These are phyloP conservation scores for Liriodendron chinense DNA, from an alignment of 164 flowering plant genomes.

Conservation along the genomic window DNA sequence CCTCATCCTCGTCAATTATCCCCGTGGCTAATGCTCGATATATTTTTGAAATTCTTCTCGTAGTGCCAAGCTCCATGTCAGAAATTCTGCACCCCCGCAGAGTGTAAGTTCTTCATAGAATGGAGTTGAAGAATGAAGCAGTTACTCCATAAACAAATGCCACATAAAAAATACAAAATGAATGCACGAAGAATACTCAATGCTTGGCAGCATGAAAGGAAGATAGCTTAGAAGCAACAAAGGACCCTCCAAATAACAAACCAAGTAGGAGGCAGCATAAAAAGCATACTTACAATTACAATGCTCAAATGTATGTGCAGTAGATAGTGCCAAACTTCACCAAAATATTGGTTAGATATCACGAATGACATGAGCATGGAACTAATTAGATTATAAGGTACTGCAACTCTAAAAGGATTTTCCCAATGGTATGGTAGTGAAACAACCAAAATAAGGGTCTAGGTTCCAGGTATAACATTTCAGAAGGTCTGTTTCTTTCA, in stretches of 20 bases:
- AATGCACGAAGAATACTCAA: background rate
- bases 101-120: constrained; percentile 9
- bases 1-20: constrained; percentile 65
- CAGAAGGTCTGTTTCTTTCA: too few species aligned
- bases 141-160: background rate
- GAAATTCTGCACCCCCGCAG: constrained; percentile 27
- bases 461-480: too few species aligned
- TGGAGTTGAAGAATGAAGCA: background rate
- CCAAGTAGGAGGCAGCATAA: background rate
- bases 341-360: too few species aligned
- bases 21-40: constrained; percentile 82
- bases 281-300: background rate
- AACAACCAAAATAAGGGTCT: too few species aligned
- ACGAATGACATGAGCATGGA: too few species aligned
- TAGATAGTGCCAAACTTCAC: too few species aligned
- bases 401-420: too few species aligned
- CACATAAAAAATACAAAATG: background rate
- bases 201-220: background rate
- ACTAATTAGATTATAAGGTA: too few species aligned
- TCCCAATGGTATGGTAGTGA: too few species aligned
- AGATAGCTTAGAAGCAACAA: background rate
- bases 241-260: background rate
- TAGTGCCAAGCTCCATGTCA: constrained; percentile 18
- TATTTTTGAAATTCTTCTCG: constrained; percentile 60
- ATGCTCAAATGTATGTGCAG: too few species aligned